A percentile compares a stretch with the other conserved stretches of the same genome.
Conservation (phyloP, 2,329 filamentous ascomycete species). For the Pseudogymnoascus sp. region DNA sequence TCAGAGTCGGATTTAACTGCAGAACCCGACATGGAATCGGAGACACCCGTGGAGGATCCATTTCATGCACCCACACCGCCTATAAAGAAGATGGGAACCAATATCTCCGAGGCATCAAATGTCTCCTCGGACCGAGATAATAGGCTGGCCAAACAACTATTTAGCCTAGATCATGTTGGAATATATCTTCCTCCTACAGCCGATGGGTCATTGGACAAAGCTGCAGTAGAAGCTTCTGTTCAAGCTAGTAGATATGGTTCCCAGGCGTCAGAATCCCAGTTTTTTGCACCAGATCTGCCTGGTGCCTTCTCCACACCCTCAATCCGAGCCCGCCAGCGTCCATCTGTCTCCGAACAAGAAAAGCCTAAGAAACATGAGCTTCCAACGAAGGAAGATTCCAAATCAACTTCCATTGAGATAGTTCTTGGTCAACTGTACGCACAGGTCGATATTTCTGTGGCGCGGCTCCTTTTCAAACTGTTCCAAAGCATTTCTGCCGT, state of each 20-base stretch:
- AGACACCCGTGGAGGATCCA: not conserved
- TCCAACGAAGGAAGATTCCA: constrained; percentile 13
- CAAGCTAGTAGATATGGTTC: not conserved
- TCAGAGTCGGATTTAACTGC: not conserved
- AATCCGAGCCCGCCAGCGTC: constrained; percentile 9
- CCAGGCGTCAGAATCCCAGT: constrained; percentile 23
- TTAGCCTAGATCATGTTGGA: constrained; percentile 29
- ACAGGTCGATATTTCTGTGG: constrained; percentile 30
- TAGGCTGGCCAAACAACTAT: constrained; percentile 28
- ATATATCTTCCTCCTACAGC: constrained; percentile 28
- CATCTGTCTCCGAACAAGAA: constrained; percentile 16
- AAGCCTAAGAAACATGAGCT: constrained; percentile 10
- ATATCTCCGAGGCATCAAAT: constrained; percentile 22
- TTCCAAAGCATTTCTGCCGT: constrained; percentile 18
- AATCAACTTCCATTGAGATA: constrained; percentile 23
- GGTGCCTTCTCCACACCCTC: constrained; percentile 52
- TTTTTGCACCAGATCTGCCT: constrained; percentile 45
- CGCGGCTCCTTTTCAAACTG: constrained; percentile 26
- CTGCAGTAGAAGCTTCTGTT: not conserved
- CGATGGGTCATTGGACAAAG: constrained; percentile 12
- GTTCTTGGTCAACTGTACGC: constrained; percentile 22
- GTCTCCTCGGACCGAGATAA: constrained; percentile 23
- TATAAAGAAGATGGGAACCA: constrained; percentile 21
- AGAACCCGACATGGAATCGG: constrained; percentile 11
- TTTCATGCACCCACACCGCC: constrained; percentile 8